Evolutionary conservation across 352 stramenopile species (phyloP).

Genomic region (Globisporangium rhizosaccharum): DNA sequence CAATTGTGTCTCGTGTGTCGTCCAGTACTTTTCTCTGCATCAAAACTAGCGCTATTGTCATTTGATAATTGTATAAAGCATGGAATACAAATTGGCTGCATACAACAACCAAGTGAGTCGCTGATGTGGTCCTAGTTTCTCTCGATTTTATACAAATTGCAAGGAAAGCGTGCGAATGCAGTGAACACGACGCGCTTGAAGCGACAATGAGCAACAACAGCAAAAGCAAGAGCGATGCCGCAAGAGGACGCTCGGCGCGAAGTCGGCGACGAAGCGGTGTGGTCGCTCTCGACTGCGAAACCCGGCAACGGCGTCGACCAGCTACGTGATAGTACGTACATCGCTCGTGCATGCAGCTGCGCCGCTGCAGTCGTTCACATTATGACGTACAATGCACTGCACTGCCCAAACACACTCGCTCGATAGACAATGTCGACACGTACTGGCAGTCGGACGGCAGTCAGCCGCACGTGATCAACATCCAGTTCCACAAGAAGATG

Average conservation of each 20-base stretch:
- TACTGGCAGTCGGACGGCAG: slow-evolving; percentile 96
- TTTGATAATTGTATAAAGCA: no score
- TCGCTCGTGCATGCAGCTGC: neutral
- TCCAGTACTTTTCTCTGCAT: slow-evolving; percentile 8
- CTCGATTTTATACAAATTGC: neutral
- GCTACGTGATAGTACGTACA: slow-evolving; percentile 87
- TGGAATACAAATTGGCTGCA: no score
- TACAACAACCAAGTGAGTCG: no score
- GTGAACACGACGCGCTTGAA: neutral
- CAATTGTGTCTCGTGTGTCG: neutral
- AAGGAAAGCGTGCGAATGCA: neutral
- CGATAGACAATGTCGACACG: slow-evolving; percentile 90
- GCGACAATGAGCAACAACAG: neutral
- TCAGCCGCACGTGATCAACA: slow-evolving; percentile 97
- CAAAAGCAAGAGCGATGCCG: neutral
- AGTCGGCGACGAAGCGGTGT: slow-evolving; percentile 89
- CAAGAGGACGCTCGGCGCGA: slow-evolving; percentile 35
- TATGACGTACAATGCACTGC: neutral
- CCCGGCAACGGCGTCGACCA: slow-evolving; percentile 97
- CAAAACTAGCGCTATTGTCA: neutral
- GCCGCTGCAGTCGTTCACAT: no score
- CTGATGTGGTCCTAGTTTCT: neutral
- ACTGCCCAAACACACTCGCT: neutral
- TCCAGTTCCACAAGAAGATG: slow-evolving; percentile 96
- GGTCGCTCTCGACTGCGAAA: slow-evolving; percentile 96